Evolutionary conservation across 768 basidiomycete genomes (phyloP), one percentile per base, ranked within the genome.

Genomic region (Sistotremastrum niveocremeum): DNA sequence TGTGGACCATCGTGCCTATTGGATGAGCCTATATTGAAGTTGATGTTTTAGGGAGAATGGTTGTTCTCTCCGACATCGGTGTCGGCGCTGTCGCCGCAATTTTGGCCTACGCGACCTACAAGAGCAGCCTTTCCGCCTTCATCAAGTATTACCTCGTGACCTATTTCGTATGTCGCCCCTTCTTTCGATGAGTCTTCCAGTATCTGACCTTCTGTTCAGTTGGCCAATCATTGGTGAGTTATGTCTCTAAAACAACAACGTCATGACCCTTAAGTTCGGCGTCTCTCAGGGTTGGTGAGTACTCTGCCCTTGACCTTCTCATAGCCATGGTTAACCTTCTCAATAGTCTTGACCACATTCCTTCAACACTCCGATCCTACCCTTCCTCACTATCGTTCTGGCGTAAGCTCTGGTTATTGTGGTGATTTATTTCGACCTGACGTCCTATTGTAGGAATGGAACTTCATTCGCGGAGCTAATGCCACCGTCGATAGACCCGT

Each of bases 331-430:
- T 20, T 20, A 46, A 39, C 28, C 37, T 7, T 42, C 37, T n/a
- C 39, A 29, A 74, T 49, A 57, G 57, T 60, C 30, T 54, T 59
- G 56, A 51, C 54, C 44, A 60, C 59, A 34, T 60, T 52, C 49
- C 45, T 60, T 39, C 59, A 60, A 46, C 59, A 60, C 42, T 57
- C 57, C 9, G 59, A 60, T 45, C 59, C 59, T 10, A 59, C 57
- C 12, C 57, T 60, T 35, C 57, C 57, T 38, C 59, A 60, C 44
- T 60, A 57, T 51, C 55, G 56, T 31, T 51, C 61, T 30, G 62
- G 59, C 20, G 20, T 20, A 20, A 20, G 20, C 20, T 20, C 20
- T 20, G 20, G 2, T 20, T 20, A 20, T 20, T n/a, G n/a, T n/a
- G n/a, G n/a, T n/a, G n/a, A 20, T 20, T 20, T 20, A 20, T 20